Conservation (phyloP, 2,329 filamentous ascomycete genomes). For the Gaeumannomyces tritici region DNA sequence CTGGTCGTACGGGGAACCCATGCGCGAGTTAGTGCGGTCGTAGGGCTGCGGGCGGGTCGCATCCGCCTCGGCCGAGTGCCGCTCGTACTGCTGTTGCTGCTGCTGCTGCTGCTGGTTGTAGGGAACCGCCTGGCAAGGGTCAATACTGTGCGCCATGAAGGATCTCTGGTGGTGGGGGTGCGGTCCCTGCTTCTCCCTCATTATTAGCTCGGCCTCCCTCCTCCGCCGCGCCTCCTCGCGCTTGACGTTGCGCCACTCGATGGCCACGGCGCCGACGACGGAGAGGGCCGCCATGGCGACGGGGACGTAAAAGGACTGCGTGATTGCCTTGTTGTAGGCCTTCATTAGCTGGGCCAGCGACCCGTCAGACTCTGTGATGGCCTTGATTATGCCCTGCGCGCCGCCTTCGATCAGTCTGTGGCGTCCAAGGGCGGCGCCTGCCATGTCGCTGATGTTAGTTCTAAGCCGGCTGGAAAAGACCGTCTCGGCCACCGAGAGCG, state of each 20-base stretch:
- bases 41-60: constrained; percentile 2
- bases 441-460: constrained; percentile 19
- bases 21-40: background rate
- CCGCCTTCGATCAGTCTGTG: constrained; percentile 10
- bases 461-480: constrained; percentile 31
- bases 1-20: constrained; percentile 1
- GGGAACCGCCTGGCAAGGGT: background rate
- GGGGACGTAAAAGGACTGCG: constrained; percentile 49
- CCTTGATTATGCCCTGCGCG: constrained; percentile 12
- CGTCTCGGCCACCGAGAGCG: constrained; percentile 34
- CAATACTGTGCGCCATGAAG: background rate
- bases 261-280: constrained; percentile 40
- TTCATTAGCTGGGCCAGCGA: constrained; percentile 11
- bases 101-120: background rate
- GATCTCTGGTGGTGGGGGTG: background rate
- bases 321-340: constrained; percentile 54
- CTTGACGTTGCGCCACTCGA: constrained; percentile 50
- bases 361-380: constrained; percentile 4
- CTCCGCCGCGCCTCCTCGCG: constrained; percentile 14
- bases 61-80: background rate
- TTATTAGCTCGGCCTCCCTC: background rate
- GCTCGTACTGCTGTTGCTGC: background rate
- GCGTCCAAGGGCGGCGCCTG: constrained; percentile 12
- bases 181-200: constrained; percentile 1
- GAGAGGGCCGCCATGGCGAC: constrained; percentile 42